Evolutionary conservation across 2,329 filamentous ascomycete species (phyloP), one percentile per base, ranked within the genome.

Genomic region (Colletotrichum liaoningense): DNA sequence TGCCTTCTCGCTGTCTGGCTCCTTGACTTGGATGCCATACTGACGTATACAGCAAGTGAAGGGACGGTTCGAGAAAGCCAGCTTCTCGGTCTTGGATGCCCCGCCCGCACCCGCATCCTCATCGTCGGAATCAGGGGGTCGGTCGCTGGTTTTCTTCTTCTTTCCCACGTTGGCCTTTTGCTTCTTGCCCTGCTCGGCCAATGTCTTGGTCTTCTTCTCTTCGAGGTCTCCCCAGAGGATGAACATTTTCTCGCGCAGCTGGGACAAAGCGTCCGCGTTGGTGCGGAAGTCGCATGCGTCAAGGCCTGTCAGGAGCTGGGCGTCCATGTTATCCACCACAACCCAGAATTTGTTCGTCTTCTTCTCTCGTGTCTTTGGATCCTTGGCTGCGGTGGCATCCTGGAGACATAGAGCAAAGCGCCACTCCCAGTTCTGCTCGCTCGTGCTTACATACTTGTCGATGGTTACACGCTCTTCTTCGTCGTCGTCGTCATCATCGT

Each of bases 191-290:
- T 77, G 72, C 69, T 73, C 79, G 75, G 79, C 81, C 71, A 81
- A 76, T 2, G 80, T 77, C n/a, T 77, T 80, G 2, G 78, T 77
- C 79, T 93, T 94, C 60, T 85, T 81, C 79, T 97, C 94, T 79
- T 95, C 92, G 1, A 98, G 85, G 74, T 98, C 90, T 1, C 96
- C 96, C 95, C 96, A 98, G 1, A 98, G 86, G 46, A 90, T 84
- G 79, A 93, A 96, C 68, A 98, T 85, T 77, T 89, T 92, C 76
- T 97, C 90, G 63, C 90, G 88, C 5, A 98, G 83, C 7, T 80
- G 75, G 3, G 77, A 79, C 1, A 97, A 83, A 1, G 83, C 78
- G 0, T 80, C 64, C 2, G 81, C 77, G 57, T 93, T 84, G n/a
- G 81, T 79, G 24, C 87, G 88, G 42, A 98, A 86, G 80, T 90